phyloP scores from a whole-genome alignment of 2,329 filamentous ascomycete species.

The Colletotrichum endophyticum region DNA sequence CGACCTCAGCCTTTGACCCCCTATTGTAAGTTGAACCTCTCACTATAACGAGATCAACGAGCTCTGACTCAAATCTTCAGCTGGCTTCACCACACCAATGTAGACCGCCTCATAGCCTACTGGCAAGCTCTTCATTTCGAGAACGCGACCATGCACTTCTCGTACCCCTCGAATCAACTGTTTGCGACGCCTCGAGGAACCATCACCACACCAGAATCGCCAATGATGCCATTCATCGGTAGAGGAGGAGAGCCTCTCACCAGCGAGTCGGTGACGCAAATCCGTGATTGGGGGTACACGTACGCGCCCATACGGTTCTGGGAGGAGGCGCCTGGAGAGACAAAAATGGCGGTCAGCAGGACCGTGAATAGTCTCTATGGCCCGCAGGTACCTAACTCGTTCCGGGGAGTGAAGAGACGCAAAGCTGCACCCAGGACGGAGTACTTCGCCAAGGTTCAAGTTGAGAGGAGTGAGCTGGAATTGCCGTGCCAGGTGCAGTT shows the following conservation, averaged over 20 bases:
- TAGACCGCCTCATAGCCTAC: constrained; percentile 69
- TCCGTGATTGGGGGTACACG: constrained; percentile 43
- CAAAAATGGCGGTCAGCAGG: constrained; percentile 63
- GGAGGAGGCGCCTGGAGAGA: constrained; percentile 59
- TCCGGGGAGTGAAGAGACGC: not conserved
- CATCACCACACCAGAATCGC: constrained; percentile 45
- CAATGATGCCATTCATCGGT: constrained; percentile 56
- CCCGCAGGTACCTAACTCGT: not conserved
- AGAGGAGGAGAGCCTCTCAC: constrained; percentile 45
- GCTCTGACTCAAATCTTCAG: constrained; percentile 27
- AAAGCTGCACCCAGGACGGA: constrained; percentile 21
- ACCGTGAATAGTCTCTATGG: constrained; percentile 61
- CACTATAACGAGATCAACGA: not conserved
- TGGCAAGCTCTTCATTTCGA: constrained; percentile 51
- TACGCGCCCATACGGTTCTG: constrained; percentile 49
- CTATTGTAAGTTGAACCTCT: constrained; percentile 42
- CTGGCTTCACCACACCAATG: constrained; percentile 60
- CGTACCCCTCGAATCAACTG: constrained; percentile 38
- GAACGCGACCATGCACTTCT: constrained; percentile 35
- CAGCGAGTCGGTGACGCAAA: constrained; percentile 34
- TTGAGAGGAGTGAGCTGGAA: constrained; percentile 40
- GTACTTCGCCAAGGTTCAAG: constrained; percentile 40
- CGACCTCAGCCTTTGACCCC: constrained; percentile 50
- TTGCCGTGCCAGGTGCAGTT: constrained; percentile 42
- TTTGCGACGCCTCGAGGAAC: constrained; percentile 47